Evolutionary conservation across 352 stramenopile genomes (phyloP).

Genomic region (Pythium dissotocum): DNA sequence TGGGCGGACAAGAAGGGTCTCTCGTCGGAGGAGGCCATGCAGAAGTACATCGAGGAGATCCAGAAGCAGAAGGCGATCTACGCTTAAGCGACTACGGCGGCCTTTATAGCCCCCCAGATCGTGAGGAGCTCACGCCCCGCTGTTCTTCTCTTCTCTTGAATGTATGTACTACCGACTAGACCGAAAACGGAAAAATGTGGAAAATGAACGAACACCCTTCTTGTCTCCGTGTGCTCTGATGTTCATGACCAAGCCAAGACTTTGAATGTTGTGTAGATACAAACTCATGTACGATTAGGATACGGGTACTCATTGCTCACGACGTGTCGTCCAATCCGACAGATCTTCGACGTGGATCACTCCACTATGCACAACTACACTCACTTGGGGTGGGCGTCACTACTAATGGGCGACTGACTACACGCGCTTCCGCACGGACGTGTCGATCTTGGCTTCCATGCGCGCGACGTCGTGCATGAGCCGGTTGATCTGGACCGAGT

Average conservation of each 20-base stretch:
- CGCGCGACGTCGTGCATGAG: constrained; percentile 72
- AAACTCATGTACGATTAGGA: not conserved
- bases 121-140: not conserved
- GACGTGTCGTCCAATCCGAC: constrained; percentile 13
- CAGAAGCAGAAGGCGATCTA: constrained; percentile 83
- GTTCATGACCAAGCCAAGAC: not conserved
- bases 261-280: not conserved
- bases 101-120: not conserved
- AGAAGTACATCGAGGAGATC: constrained; percentile 87
- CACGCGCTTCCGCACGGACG: constrained; percentile 26
- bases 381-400: not conserved
- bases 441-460: constrained; percentile 80
- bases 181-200: not conserved
- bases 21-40: constrained; percentile 84
- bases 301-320: not conserved
- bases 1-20: constrained; percentile 87
- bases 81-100: constrained; percentile 44
- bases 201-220: constrained; percentile 10
- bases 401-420: not conserved
- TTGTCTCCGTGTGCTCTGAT: not conserved
- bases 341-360: not conserved
- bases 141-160: not conserved
- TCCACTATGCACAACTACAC: constrained; percentile 1
- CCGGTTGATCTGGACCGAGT: constrained; percentile 74
- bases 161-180: constrained; percentile 6